These are phyloP conservation scores for Fusarium pseudonygamai DNA, from an alignment of 2,329 filamentous ascomycete genomes.

Conservation along the genomic window DNA sequence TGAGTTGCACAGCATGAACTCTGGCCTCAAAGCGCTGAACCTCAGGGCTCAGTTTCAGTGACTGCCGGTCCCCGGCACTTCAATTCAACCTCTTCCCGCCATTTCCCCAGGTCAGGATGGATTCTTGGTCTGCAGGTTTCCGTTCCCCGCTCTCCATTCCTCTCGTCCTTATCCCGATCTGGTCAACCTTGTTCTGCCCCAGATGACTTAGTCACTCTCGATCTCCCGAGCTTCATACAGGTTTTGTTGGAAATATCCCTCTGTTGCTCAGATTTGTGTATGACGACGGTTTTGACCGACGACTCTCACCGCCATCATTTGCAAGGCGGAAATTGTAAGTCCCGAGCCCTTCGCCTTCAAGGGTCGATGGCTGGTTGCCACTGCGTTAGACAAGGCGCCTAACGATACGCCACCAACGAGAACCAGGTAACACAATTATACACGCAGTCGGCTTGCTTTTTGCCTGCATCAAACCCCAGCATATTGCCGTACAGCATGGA, in stretches of 20 bases:
- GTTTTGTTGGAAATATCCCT: not conserved
- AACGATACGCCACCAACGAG: not conserved
- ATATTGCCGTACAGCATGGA: not conserved
- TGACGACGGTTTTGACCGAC: not conserved
- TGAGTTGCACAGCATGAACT: not conserved
- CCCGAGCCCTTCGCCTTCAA: not conserved
- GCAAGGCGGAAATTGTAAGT: not conserved
- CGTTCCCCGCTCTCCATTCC: not conserved
- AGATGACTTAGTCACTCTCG: not conserved
- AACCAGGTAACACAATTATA: not conserved
- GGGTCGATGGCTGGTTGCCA: slow-evolving; percentile 8
- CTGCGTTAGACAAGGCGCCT: slow-evolving; percentile 13
- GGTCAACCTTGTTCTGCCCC: not conserved
- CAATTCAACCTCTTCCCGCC: not conserved
- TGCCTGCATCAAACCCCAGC: not conserved
- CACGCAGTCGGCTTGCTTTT: not conserved
- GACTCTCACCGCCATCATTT: slow-evolving; percentile 12
- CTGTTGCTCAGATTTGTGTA: not conserved
- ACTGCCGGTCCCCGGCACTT: slow-evolving; percentile 18
- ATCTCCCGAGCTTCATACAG: not conserved
- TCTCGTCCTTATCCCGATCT: not conserved
- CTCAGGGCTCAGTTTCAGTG: not conserved
- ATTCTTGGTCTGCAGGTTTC: not conserved
- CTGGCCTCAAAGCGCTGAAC: not conserved
- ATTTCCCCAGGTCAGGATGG: slow-evolving; percentile 1